Conservation (phyloP, 73 alveolate species). For the Breviolum minutum region DNA sequence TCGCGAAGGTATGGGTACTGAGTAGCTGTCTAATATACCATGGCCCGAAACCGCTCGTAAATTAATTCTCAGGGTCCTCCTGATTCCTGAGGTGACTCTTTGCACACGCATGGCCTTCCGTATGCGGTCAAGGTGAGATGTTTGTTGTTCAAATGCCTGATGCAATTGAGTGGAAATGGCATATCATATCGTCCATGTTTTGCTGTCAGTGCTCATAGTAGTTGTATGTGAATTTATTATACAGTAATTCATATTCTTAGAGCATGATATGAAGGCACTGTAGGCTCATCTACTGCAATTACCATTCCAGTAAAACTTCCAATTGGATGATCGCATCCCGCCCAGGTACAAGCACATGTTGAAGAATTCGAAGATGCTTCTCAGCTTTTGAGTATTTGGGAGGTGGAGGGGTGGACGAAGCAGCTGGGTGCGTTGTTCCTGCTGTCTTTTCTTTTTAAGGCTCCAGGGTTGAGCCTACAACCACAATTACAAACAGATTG, state of each 20-base stretch:
- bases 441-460: background rate
- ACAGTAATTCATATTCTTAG: too few relatives aligned
- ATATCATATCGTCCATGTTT: too few relatives aligned
- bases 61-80: too few relatives aligned
- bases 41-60: too few relatives aligned
- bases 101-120: constrained; percentile 95
- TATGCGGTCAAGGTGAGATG: constrained; percentile 28
- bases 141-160: background rate
- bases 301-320: too few relatives aligned
- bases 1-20: too few relatives aligned
- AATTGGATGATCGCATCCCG: background rate
- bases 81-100: constrained; percentile 33
- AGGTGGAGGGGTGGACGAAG: background rate
- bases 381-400: background rate
- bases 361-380: constrained; percentile 72
- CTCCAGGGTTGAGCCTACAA: too few relatives aligned
- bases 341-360: constrained; percentile 84
- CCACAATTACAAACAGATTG: too few relatives aligned
- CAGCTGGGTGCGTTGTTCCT: background rate
- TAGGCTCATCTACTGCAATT: too few relatives aligned
- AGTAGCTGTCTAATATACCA: background rate
- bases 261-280: too few relatives aligned
- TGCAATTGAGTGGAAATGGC: background rate
- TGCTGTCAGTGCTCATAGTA: too few relatives aligned
- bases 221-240: too few relatives aligned